Base-by-base conservation (phyloP, 352 stramenopile genomes). In the Pythium pyrilobum region DNA sequence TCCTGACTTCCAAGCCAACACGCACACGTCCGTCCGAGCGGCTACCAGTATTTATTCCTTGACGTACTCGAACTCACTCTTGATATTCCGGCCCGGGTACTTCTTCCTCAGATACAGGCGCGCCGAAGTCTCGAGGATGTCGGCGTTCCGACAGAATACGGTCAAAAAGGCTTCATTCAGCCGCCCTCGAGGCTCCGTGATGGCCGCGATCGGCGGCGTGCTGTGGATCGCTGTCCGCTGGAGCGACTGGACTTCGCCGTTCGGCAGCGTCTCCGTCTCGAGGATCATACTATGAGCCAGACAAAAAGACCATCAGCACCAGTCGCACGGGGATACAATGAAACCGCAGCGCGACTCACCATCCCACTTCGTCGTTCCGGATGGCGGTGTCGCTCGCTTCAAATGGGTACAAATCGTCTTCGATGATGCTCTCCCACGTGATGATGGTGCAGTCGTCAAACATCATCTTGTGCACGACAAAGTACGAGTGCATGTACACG, bases 131-230 rank as follows among this genome's bases (percentile, higher is more conserved):
- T 92, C 81, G 21, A 92, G 58, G 15, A 77, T 80, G 28, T 92
- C 78, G 10, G 81, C 76, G 42, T 81, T 87, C 20, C 81, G 78
- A 40, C 81, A 92, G 44, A 89, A 87, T 6, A 85, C 71, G 13
- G 79, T 92, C 29, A 92, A 44, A 53, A 92, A 92, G 20, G 81
- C 66, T 48, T 92, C 76, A 56, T 87, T 92, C 20, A 89, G 70
- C 53, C 85, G 81, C 12, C 78, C 74, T 32, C 70, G 76, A 16
- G 81, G 79, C 41, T 92, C 77, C 6, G 75, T 74, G 50, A 89
- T 74, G 21, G 78, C 75, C 3, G 71, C 69, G 18, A 88, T 69
- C 0, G 81, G 81, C 9, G 81, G 81, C 10, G 72, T 86, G 29
- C 68, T 81, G 53, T 92, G 78, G 29, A 86, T 82, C 43, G 89